These are phyloP conservation scores for Annona cherimola DNA, from an alignment of 164 flowering plant genomes.

Conservation along the genomic window DNA sequence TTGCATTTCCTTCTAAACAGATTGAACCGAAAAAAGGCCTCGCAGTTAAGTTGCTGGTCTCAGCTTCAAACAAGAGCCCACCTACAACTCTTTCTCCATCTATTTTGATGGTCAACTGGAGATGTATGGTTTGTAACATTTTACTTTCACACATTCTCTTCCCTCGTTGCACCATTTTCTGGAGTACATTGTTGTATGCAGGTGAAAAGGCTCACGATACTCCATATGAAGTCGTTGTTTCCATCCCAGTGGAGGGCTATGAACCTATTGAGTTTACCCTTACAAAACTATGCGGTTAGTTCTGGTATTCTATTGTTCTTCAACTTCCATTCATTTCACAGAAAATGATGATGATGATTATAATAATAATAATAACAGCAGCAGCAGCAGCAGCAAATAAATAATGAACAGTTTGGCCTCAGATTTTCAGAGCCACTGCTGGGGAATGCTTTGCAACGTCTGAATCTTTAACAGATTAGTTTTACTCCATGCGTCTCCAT, in stretches of 20 bases:
- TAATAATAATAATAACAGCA: too few species aligned
- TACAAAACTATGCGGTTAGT: conserved; percentile 80
- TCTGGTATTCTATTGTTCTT: neutral
- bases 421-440: neutral
- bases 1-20: conserved; percentile 26
- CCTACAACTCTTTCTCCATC: conserved; percentile 92
- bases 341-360: too few species aligned
- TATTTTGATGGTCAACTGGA: conserved; percentile 64
- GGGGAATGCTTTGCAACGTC: neutral
- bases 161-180: conserved; percentile 12
- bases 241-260: conserved; percentile 76
- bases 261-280: conserved; percentile 74
- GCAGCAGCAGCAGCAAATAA: too few species aligned
- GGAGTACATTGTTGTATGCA: conserved; percentile 19
- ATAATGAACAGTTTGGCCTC: too few species aligned
- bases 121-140: conserved; percentile 39
- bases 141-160: neutral
- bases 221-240: conserved; percentile 75
- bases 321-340: too few species aligned
- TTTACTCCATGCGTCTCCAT: neutral
- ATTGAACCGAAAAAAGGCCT: conserved; percentile 66
- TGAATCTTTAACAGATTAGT: neutral
- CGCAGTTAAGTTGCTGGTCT: conserved; percentile 60
- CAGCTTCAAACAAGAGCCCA: conserved; percentile 57
- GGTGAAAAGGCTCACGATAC: conserved; percentile 54